Conservation (phyloP, 202 grass and related monocot genomes). For the Panicum hallii region DNA sequence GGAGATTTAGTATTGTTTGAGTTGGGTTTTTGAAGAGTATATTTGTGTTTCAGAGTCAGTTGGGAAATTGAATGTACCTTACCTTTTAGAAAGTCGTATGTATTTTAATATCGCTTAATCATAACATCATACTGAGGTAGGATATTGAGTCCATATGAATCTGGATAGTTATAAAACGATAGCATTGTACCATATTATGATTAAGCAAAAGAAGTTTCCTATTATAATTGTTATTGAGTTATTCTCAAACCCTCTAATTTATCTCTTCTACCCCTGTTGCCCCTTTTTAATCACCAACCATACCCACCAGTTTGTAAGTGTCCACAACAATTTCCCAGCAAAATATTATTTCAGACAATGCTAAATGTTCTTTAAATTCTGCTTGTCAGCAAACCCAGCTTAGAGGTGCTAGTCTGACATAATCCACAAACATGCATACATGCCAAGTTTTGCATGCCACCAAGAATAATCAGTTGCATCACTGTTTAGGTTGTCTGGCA, state of each 20-base stretch:
- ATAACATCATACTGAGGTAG: background rate
- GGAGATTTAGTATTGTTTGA: slow-evolving; percentile 15
- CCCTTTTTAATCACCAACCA: background rate
- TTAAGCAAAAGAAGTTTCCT: background rate
- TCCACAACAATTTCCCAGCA: background rate
- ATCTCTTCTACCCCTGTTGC: background rate
- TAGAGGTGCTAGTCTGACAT: slow-evolving; percentile 15
- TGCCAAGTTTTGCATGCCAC: slow-evolving; percentile 8
- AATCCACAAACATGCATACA: slow-evolving; percentile 1
- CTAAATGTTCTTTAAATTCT: slow-evolving; percentile 16
- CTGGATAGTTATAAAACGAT: background rate
- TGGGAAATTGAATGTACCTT: background rate
- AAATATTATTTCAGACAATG: background rate
- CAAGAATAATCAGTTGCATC: background rate
- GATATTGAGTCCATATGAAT: background rate
- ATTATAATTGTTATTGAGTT: background rate
- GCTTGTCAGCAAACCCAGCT: slow-evolving; percentile 17
- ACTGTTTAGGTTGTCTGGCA: background rate
- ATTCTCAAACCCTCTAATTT: background rate
- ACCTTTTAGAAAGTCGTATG: background rate
- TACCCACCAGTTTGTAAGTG: background rate
- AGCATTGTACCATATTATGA: background rate
- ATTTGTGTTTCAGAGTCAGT: background rate
- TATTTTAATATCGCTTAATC: background rate
- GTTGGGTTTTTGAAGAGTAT: background rate